phyloP scores from a whole-genome alignment of 2,329 filamentous ascomycete species.

The Neopestalotiopsis clavispora region DNA sequence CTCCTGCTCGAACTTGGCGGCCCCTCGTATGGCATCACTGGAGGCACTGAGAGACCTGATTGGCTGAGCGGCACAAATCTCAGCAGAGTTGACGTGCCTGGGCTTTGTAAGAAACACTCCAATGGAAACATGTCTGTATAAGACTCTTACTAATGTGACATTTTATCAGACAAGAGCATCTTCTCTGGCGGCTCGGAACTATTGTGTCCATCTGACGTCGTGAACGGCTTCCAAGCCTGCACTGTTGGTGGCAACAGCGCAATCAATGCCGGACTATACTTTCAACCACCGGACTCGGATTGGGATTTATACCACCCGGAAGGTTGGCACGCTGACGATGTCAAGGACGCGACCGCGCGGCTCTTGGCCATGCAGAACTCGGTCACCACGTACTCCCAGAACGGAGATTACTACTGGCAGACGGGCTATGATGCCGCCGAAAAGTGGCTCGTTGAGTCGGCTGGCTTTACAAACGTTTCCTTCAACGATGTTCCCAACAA shows the following conservation, averaged over 20 bases:
- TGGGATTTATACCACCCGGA: slow-evolving; percentile 54
- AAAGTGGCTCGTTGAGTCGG: slow-evolving; percentile 54
- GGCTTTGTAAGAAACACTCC: slow-evolving; percentile 41
- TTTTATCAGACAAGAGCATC: slow-evolving; percentile 48
- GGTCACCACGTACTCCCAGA: slow-evolving; percentile 47
- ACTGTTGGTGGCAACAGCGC: slow-evolving; percentile 56
- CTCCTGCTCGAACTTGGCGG: slow-evolving; percentile 58
- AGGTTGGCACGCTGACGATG: slow-evolving; percentile 56
- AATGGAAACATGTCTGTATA: neutral
- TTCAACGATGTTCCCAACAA: slow-evolving; percentile 50
- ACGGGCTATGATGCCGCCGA: slow-evolving; percentile 50
- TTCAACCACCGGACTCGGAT: slow-evolving; percentile 57
- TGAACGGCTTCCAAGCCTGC: slow-evolving; percentile 53
- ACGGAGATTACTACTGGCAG: slow-evolving; percentile 52
- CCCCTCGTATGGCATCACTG: slow-evolving; percentile 52
- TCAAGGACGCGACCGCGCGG: slow-evolving; percentile 48
- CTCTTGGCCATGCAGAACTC: slow-evolving; percentile 49
- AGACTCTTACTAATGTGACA: slow-evolving; percentile 19
- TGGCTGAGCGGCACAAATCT: slow-evolving; percentile 54
- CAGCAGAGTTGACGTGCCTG: slow-evolving; percentile 58
- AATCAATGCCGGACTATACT: slow-evolving; percentile 59
- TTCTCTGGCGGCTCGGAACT: slow-evolving; percentile 47
- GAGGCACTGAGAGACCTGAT: slow-evolving; percentile 49
- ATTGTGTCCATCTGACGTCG: slow-evolving; percentile 42
- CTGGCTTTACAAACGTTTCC: slow-evolving; percentile 51